Base-by-base conservation (phyloP, 2,329 filamentous ascomycete species). In the Orbilia blumenaviensis region DNA sequence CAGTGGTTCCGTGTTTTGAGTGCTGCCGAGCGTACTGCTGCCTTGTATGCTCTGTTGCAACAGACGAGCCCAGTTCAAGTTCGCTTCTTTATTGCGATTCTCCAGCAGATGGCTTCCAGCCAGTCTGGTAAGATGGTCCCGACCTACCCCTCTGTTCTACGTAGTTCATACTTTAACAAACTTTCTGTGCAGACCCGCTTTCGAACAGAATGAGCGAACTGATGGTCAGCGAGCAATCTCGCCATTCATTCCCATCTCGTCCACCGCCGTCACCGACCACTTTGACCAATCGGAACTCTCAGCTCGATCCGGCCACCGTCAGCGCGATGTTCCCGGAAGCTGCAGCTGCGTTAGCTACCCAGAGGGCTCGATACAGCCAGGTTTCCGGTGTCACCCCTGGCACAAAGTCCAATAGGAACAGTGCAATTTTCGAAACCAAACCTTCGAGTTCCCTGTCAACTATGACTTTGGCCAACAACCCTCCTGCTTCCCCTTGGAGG, bases 271-370 rank as follows among this genome's bases (percentile, higher is more conserved):
- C 80, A 21, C 80, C 91, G 67, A 92, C 91, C 58, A 89, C 93
- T 10, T 88, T 90, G 61, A 89, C 90, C 61, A 98, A 97, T 85
- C 90, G 95, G 80, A 95, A 96, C 82, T 98, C 95, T 50, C 93
- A 91, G n/a, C 89, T 99, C 68, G 94, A 98, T 82, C 88, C 92
- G 3, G 93, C 91, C 32, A 96, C 93, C 23, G 97, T 99, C 84
- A 97, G 97, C 84, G 93, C 93, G 81, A 98, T 99, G 95, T 99
- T 99, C 83, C 95, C 95, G 5, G 95, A 99, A 85, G 95, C 95
- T 48, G 95, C 95, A 12, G 94, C 94, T 44, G 95, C 95, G n/a
- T 98, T 99, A 83, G 94, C 94, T 25, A 96, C 95, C 77, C 94
- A 99, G 84, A 97, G 97, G 85, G 94, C 94, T 72, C 96, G 97